A percentile compares a stretch with the other conserved stretches of the same genome.
These are phyloP conservation scores for Fusarium bactridioides DNA, from an alignment of 2,329 filamentous ascomycete genomes.

Conservation along the genomic window DNA sequence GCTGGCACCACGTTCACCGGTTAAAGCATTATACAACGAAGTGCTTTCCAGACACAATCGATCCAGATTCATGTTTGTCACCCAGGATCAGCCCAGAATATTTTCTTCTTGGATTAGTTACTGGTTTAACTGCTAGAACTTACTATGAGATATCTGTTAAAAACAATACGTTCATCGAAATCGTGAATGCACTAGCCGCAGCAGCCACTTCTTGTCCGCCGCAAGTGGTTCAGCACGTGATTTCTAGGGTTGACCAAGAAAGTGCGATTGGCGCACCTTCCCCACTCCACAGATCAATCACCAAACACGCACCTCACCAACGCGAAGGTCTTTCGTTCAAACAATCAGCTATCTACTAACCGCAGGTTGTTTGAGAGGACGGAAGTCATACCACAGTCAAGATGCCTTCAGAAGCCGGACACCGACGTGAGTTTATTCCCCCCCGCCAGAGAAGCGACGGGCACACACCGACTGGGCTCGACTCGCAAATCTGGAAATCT, in stretches of 20 bases:
- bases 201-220: neutral
- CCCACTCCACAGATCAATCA: conserved; percentile 51
- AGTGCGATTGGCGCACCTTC: conserved; percentile 40
- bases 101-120: neutral
- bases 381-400: conserved; percentile 64
- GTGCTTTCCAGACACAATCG: neutral
- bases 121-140: neutral
- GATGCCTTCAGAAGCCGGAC: conserved; percentile 88
- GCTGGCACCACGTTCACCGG: neutral
- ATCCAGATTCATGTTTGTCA: neutral
- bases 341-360: conserved; percentile 53
- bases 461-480: conserved; percentile 12
- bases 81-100: neutral
- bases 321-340: conserved; percentile 57
- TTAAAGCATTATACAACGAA: neutral
- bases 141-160: neutral
- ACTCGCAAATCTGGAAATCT: conserved; percentile 18
- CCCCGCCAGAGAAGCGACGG: conserved; percentile 9
- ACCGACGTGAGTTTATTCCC: conserved; percentile 76
- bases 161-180: neutral
- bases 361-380: conserved; percentile 57
- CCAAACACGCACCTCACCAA: conserved; percentile 51
- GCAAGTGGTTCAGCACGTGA: conserved; percentile 44
- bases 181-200: neutral
- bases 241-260: conserved; percentile 41